Percentiles rank a stretch among this genome's conserved stretches.
These are phyloP conservation scores for Exophiala lecanii-corni DNA, from an alignment of 2,329 filamentous ascomycete species.

Conservation along the genomic window DNA sequence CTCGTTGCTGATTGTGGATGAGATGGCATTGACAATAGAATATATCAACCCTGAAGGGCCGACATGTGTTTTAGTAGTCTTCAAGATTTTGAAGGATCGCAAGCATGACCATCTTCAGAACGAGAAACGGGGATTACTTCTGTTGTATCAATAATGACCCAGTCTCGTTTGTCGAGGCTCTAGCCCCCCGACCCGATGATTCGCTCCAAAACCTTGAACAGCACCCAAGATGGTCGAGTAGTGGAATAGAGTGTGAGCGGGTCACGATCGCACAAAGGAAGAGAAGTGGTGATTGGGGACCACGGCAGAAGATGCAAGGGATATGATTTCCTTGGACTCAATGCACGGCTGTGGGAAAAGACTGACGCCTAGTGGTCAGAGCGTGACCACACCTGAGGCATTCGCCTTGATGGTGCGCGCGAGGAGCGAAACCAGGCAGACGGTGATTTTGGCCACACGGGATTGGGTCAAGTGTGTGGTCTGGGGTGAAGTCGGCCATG, in stretches of 20 bases:
- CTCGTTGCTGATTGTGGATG: too few species aligned
- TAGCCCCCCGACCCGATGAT: slow-evolving; percentile 13
- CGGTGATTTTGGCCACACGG: slow-evolving; percentile 16
- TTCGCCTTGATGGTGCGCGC: slow-evolving; percentile 14
- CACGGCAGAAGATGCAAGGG: slow-evolving; percentile 16
- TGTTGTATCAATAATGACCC: too few species aligned
- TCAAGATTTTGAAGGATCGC: too few species aligned
- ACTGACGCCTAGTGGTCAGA: slow-evolving; percentile 7
- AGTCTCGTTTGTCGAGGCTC: slow-evolving; percentile 21
- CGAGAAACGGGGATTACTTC: too few species aligned
- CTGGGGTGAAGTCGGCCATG: too few species aligned
- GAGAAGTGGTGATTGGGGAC: slow-evolving; percentile 14
- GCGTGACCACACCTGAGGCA: slow-evolving; percentile 9
- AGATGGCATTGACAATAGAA: too few species aligned
- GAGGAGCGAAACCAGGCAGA: slow-evolving; percentile 17
- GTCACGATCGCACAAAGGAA: slow-evolving; percentile 3
- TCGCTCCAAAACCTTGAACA: too few species aligned
- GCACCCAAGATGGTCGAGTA: too few species aligned
- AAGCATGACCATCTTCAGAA: too few species aligned
- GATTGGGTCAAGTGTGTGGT: slow-evolving; percentile 6
- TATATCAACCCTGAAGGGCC: too few species aligned
- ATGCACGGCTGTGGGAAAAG: slow-evolving; percentile 19
- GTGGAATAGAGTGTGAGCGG: slow-evolving; percentile 9
- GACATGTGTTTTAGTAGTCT: too few species aligned
- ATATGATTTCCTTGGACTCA: slow-evolving; percentile 10